Base-by-base conservation (phyloP, 2,329 filamentous ascomycete genomes). In the Colletotrichum sp. region DNA sequence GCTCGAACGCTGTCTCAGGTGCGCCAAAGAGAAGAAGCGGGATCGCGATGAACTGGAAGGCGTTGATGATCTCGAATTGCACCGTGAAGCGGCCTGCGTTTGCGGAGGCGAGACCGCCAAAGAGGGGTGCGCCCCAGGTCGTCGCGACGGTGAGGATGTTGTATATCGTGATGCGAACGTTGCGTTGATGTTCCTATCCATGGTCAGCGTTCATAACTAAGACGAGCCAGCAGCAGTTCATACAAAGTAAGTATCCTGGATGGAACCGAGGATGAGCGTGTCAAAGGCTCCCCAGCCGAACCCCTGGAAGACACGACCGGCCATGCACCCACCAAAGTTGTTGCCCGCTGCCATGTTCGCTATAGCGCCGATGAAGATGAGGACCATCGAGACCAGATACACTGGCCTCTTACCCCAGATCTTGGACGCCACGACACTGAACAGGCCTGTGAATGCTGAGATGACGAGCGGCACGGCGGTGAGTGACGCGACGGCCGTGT, bases 281-380 rank as follows among this genome's bases (percentile, higher is more conserved):
- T 92, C 91, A 75, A 92, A 90, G 13, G 88, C 87, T 8, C 90
- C 90, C 89, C 91, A 91, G n/a, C 88, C 90, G 0, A 92, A 71
- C 1, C 90, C 90, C 79, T 92, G 90, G 39, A 92, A 85, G 21
- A 90, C 79, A 12, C 91, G 86, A 4, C 90, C 88, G 1, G 85
- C 86, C 86, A 92, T 87, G 79, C 88, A 88, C 71, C 88, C 84
- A 10, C 82, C 83, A 70, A 87, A 89, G 77, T 81, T 86, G 64
- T 80, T 80, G 8, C 80, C 79, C 7, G 88, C 84, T 21, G 84
- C 83, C 75, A 87, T 88, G 77, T 89, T 90, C 89, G 89, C 91
- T 3, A 89, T 80, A 5, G 85, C 84, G 3, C 90, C 90, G 57
- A 87, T 82, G 59, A 92, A 87, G 62, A 91, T 80, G 6, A 89